These are phyloP conservation scores for Exophiala dermatitidis DNA, from an alignment of 2,329 filamentous ascomycete genomes.

Conservation along the genomic window DNA sequence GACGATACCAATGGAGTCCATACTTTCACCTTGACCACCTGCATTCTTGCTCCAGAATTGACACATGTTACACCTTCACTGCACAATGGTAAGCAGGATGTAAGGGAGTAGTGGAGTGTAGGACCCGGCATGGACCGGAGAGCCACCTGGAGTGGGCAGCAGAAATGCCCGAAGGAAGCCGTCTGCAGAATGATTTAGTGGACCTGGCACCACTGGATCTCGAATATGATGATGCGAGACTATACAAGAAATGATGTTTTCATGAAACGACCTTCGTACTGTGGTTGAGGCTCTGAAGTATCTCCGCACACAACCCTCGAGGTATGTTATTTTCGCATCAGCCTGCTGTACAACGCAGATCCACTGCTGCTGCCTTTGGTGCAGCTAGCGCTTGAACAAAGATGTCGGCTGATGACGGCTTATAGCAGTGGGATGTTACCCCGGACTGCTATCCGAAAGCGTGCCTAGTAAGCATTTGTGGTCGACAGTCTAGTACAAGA, in stretches of 20 bases:
- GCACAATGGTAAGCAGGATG: background rate
- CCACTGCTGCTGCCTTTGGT: no score
- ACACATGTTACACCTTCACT: background rate
- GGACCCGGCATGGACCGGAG: constrained; percentile 7
- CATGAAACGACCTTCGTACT: no score
- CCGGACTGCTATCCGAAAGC: background rate
- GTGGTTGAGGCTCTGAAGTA: no score
- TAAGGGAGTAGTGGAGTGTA: constrained; percentile 1
- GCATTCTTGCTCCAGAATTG: background rate
- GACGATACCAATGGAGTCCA: background rate
- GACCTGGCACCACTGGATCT: background rate
- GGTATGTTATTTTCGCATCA: no score
- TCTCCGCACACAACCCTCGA: no score
- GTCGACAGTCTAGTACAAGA: background rate
- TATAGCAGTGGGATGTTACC: background rate
- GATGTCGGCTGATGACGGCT: background rate
- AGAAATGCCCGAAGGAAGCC: background rate
- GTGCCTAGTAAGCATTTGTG: background rate
- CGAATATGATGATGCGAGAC: no score
- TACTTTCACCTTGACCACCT: background rate
- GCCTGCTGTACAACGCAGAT: no score
- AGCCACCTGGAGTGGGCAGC: background rate
- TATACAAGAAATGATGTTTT: no score
- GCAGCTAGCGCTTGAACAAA: background rate
- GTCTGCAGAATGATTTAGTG: background rate